These are phyloP conservation scores for Apium graveolens DNA, from an alignment of 129 eudicot genomes.

Conservation along the genomic window DNA sequence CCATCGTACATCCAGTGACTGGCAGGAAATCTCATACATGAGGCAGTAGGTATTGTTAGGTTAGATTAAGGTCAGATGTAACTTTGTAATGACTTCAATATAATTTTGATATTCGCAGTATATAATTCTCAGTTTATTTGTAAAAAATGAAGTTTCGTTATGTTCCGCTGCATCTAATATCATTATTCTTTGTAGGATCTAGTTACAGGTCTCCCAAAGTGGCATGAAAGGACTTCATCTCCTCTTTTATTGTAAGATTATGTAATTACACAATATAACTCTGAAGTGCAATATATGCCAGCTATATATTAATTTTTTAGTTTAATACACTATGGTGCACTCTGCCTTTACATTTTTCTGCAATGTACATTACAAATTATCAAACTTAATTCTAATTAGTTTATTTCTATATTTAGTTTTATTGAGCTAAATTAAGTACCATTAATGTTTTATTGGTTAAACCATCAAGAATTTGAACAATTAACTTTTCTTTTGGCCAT, in stretches of 20 bases:
- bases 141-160: neutral
- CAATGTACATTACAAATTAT: no score
- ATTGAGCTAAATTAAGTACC: no score
- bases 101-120: neutral
- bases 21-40: neutral
- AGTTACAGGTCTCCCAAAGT: slow-evolving; percentile 70
- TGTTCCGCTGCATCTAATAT: neutral
- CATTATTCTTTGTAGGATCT: slow-evolving; percentile 58
- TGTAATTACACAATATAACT: neutral
- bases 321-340: no score
- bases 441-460: no score
- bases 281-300: neutral
- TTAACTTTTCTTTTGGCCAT: no score
- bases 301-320: neutral
- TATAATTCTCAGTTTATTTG: neutral
- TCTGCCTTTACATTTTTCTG: no score
- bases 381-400: no score
- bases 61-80: neutral
- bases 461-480: no score
- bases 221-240: slow-evolving; percentile 73
- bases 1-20: neutral
- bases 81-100: neutral
- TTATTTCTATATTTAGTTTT: no score
- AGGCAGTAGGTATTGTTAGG: neutral
- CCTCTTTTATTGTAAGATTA: slow-evolving; percentile 81